These are phyloP conservation scores for Ceratobasidium sp. DNA, from an alignment of 1,284 basidiomycete genomes.

Conservation along the genomic window DNA sequence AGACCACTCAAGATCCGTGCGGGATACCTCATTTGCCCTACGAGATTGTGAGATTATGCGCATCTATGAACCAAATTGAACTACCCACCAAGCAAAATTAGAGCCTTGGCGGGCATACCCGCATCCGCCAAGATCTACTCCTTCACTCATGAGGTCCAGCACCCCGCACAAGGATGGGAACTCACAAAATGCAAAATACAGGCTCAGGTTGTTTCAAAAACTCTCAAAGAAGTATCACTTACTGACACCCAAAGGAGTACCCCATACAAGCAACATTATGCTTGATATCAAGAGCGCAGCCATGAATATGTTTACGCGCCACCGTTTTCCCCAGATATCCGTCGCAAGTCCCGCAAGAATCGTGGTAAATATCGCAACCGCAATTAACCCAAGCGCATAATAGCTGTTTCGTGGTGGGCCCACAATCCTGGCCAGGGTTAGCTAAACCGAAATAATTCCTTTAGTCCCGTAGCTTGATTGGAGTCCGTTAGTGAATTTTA, in stretches of 20 bases:
- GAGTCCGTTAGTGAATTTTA: background rate
- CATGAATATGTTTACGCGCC: conserved; percentile 44
- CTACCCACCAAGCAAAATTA: conserved; percentile 39
- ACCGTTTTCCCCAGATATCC: conserved; percentile 34
- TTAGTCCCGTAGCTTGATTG: conserved; percentile 33
- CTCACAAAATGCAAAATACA: conserved; percentile 38
- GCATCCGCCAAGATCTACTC: conserved; percentile 28
- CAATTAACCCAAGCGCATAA: conserved; percentile 40
- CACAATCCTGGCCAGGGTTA: conserved; percentile 18
- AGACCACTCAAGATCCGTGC: conserved; percentile 35
- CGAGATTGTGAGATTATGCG: background rate
- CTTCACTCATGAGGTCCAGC: background rate
- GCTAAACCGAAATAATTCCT: conserved; percentile 37
- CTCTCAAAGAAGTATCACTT: background rate
- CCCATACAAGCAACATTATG: conserved; percentile 39
- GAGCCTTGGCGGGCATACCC: conserved; percentile 37
- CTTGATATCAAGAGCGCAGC: conserved; percentile 32
- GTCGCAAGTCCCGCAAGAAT: conserved; percentile 31
- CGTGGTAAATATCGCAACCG: conserved; percentile 37
- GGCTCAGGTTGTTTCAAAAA: background rate
- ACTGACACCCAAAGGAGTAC: conserved; percentile 40
- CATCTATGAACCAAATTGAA: background rate
- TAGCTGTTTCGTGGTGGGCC: conserved; percentile 38
- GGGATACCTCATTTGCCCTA: conserved; percentile 40
- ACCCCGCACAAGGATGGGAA: background rate